Evolutionary conservation across 345 rosid genomes (phyloP).

Genomic region (Hibiscus tridactylites): DNA sequence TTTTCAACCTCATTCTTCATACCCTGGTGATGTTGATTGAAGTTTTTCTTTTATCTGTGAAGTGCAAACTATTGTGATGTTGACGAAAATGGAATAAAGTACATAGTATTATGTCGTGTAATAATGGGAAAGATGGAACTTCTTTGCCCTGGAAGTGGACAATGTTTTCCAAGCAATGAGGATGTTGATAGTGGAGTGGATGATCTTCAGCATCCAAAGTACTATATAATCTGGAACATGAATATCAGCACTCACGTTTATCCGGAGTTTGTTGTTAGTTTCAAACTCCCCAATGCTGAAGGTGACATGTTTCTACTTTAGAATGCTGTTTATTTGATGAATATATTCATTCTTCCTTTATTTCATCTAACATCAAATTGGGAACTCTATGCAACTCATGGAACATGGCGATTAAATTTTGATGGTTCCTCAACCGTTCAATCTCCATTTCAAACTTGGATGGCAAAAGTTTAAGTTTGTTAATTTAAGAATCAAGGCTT

Average conservation of each 20-base stretch:
- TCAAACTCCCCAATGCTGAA: constrained; percentile 60
- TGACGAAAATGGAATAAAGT: constrained; percentile 72
- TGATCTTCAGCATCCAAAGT: constrained; percentile 53
- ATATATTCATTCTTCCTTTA: neutral
- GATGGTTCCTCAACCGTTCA: constrained; percentile 22
- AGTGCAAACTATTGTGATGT: constrained; percentile 79
- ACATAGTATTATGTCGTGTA: constrained; percentile 71
- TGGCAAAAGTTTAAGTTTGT: constrained; percentile 17
- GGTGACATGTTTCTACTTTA: constrained; percentile 48
- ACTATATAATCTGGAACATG: constrained; percentile 73
- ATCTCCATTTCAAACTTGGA: constrained; percentile 15
- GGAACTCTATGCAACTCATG: constrained; percentile 8
- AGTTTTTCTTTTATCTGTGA: constrained; percentile 17
- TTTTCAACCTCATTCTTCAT: neutral
- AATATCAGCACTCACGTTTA: constrained; percentile 71
- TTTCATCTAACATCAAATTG: constrained; percentile 7
- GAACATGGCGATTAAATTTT: constrained; percentile 17
- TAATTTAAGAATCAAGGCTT: constrained; percentile 21
- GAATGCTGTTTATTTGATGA: neutral
- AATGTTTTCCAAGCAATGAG: constrained; percentile 54
- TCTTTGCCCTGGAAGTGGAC: constrained; percentile 46
- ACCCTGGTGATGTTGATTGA: constrained; percentile 8
- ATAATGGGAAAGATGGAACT: constrained; percentile 86
- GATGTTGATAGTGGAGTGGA: constrained; percentile 81
- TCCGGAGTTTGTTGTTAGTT: constrained; percentile 88